phyloP scores from a whole-genome alignment of 1,284 basidiomycete species.

The Anthracocystis panici-leucophaei region DNA sequence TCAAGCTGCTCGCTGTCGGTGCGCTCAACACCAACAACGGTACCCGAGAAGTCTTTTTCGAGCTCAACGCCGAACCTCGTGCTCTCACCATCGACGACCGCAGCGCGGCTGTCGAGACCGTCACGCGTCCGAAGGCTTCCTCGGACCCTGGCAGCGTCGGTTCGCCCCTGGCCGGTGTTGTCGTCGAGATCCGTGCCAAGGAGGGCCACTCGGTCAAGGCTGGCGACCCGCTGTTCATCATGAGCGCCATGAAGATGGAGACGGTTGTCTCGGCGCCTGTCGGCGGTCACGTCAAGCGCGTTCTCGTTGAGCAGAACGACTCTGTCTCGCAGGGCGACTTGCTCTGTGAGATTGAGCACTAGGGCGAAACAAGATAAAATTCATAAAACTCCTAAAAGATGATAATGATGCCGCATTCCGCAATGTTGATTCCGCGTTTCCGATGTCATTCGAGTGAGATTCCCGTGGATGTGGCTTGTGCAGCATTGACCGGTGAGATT shows the following conservation, averaged over 20 bases:
- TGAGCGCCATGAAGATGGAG: slow-evolving; percentile 77
- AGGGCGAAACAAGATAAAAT: not conserved
- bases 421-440: slow-evolving; percentile 2
- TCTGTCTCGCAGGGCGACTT: slow-evolving; percentile 89
- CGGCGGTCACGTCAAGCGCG: slow-evolving; percentile 91
- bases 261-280: slow-evolving; percentile 94
- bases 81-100: slow-evolving; percentile 84
- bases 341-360: slow-evolving; percentile 75
- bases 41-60: slow-evolving; percentile 97
- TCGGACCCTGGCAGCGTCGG: slow-evolving; percentile 94
- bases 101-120: slow-evolving; percentile 90
- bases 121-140: slow-evolving; percentile 92
- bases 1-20: slow-evolving; percentile 94
- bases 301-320: slow-evolving; percentile 80
- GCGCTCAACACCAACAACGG: slow-evolving; percentile 90
- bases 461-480: not conserved
- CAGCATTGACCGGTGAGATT: not conserved
- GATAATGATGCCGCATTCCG: slow-evolving; percentile 8
- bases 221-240: slow-evolving; percentile 85
- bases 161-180: slow-evolving; percentile 85
- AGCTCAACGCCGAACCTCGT: slow-evolving; percentile 72
- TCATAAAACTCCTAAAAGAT: slow-evolving; percentile 1
- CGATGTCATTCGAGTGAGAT: not conserved
- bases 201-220: slow-evolving; percentile 97
- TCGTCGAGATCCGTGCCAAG: slow-evolving; percentile 96